Conservation (phyloP, 495 filamentous ascomycete genomes). For the Podospora didyma region DNA sequence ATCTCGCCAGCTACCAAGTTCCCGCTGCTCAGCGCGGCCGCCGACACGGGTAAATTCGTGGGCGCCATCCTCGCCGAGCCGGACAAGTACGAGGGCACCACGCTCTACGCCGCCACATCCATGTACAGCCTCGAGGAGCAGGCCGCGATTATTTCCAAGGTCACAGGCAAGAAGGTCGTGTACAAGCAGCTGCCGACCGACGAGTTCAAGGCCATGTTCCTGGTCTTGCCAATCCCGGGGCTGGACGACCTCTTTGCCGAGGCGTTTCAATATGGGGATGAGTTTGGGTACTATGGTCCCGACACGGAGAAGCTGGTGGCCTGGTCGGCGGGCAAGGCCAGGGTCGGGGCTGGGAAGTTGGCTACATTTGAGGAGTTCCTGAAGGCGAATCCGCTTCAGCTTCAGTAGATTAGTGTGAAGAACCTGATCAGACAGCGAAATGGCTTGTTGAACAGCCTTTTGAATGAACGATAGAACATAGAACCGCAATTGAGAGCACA, state of each 20-base stretch:
- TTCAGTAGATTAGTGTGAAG: neutral
- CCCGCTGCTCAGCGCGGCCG: constrained; percentile 43
- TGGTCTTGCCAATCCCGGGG: constrained; percentile 6
- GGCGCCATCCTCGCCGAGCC: constrained; percentile 49
- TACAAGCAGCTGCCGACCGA: constrained; percentile 42
- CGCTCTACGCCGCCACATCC: constrained; percentile 35
- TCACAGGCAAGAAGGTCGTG: constrained; percentile 42
- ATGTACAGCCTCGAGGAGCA: constrained; percentile 37
- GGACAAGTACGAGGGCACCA: constrained; percentile 46
- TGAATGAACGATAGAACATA: too few relatives aligned
- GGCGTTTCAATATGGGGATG: constrained; percentile 31
- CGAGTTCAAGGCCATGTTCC: constrained; percentile 29
- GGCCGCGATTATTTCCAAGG: constrained; percentile 32
- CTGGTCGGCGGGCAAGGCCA: constrained; percentile 33
- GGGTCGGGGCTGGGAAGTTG: constrained; percentile 26
- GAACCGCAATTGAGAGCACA: too few relatives aligned
- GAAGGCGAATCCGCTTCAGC: constrained; percentile 13
- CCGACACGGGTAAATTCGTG: constrained; percentile 50
- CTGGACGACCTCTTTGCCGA: constrained; percentile 31
- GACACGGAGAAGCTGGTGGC: constrained; percentile 35
- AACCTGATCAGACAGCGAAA: too few relatives aligned
- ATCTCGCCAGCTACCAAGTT: constrained; percentile 25
- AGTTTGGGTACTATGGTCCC: constrained; percentile 47
- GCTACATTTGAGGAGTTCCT: constrained; percentile 46
- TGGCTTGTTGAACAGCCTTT: too few relatives aligned